These are phyloP conservation scores for Phytophthora multivora DNA, from an alignment of 352 stramenopile genomes.

Conservation along the genomic window DNA sequence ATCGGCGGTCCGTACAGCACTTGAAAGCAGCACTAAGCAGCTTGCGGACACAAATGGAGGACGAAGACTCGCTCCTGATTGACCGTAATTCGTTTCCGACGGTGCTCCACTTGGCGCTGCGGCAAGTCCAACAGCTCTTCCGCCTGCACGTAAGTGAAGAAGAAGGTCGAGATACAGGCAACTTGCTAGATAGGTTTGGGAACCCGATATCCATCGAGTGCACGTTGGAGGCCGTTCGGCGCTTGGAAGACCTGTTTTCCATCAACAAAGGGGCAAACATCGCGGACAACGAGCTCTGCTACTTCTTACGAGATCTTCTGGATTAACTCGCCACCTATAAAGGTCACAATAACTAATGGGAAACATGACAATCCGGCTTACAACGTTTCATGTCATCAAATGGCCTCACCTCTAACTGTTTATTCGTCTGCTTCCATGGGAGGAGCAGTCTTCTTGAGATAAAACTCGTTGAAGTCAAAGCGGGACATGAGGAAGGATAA, in stretches of 20 bases:
- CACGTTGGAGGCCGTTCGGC: conserved; percentile 49
- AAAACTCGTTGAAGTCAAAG: conserved; percentile 94
- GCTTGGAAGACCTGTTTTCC: conserved; percentile 59
- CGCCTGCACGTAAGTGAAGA: neutral
- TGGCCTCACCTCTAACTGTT: conserved; percentile 16
- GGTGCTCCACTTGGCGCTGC: conserved; percentile 36
- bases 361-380: neutral
- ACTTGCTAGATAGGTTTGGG: conserved; percentile 51
- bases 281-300: conserved; percentile 67
- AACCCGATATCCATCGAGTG: conserved; percentile 49
- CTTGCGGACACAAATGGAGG: conserved; percentile 66
- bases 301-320: conserved; percentile 74
- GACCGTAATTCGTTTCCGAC: conserved; percentile 40
- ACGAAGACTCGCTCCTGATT: conserved; percentile 63
- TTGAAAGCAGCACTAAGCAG: conserved; percentile 45
- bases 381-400: neutral
- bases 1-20: conserved; percentile 29
- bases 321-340: conserved; percentile 32
- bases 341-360: neutral
- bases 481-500: conserved; percentile 87
- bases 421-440: conserved; percentile 54
- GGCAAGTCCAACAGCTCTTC: conserved; percentile 49
- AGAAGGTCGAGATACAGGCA: neutral
- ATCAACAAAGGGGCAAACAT: conserved; percentile 42
- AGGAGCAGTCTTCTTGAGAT: conserved; percentile 61